A percentile compares a stretch with the other conserved stretches of the same genome.
Conservation (phyloP, 345 rosid genomes). For the sweet orange (Citrus sinensis) region DNA sequence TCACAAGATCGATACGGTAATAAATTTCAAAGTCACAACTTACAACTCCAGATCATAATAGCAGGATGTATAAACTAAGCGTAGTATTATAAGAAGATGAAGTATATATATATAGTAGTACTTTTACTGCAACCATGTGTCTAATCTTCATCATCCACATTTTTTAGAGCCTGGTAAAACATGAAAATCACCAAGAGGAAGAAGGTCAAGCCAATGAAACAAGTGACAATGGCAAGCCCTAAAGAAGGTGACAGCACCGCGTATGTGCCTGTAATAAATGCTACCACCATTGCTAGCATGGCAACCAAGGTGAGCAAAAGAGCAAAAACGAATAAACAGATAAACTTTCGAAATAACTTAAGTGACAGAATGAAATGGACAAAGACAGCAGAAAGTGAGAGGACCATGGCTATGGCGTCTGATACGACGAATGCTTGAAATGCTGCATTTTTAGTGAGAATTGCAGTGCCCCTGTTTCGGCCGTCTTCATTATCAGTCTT, state of each 20-base stretch:
- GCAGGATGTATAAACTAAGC: too few species aligned
- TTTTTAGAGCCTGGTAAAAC: too few species aligned
- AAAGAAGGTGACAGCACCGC: not conserved
- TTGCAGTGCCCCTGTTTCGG: not conserved
- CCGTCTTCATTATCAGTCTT: not conserved
- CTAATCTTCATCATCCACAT: too few species aligned
- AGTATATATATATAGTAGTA: too few species aligned
- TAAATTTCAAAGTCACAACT: too few species aligned
- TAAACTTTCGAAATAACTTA: not conserved
- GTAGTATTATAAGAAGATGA: too few species aligned
- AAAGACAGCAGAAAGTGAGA: not conserved
- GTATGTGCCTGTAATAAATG: not conserved
- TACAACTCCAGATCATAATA: too few species aligned
- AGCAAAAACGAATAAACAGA: not conserved
- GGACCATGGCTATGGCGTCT: not conserved
- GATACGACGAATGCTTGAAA: conserved; percentile 1
- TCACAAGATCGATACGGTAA: too few species aligned
- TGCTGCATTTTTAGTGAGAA: not conserved
- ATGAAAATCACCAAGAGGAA: not conserved
- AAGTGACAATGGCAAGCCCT: not conserved
- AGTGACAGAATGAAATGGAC: not conserved
- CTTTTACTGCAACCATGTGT: too few species aligned
- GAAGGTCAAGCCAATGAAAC: not conserved
- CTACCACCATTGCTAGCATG: not conserved
- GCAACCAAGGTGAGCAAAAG: not conserved